phyloP scores from a whole-genome alignment of 176 grass and related monocot species.

The Hyparrhenia diplandra region DNA sequence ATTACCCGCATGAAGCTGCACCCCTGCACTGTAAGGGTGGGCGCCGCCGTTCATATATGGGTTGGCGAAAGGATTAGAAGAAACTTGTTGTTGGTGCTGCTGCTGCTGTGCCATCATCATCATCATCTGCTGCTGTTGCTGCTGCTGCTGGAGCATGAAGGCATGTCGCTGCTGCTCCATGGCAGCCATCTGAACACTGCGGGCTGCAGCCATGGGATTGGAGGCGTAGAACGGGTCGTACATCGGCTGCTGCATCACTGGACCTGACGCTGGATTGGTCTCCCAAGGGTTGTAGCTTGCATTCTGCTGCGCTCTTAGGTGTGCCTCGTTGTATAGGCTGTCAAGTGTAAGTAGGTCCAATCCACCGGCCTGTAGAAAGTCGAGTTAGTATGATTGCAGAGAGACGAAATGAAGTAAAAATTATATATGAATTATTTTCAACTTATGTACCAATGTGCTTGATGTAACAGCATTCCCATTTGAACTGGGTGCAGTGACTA shows the following conservation, averaged over 20 bases:
- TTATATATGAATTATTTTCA: neutral
- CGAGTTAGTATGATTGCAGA: neutral
- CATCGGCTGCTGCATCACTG: constrained; percentile 49
- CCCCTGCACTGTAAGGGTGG: constrained; percentile 38
- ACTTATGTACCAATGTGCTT: constrained; percentile 61
- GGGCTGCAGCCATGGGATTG: constrained; percentile 40
- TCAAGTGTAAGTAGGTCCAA: constrained; percentile 79
- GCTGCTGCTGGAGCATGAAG: constrained; percentile 66
- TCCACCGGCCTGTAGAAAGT: constrained; percentile 57
- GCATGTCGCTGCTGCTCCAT: constrained; percentile 76
- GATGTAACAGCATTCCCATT: constrained; percentile 55
- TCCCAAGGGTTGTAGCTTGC: constrained; percentile 90
- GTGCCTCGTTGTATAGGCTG: constrained; percentile 78
- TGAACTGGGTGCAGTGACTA: constrained; percentile 61
- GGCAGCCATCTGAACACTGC: constrained; percentile 56
- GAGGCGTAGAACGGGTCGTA: constrained; percentile 75
- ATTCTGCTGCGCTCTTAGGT: constrained; percentile 51
- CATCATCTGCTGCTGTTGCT: constrained; percentile 23
- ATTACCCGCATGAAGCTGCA: constrained; percentile 49
- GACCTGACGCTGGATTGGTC: constrained; percentile 23
- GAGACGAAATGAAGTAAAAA: neutral
- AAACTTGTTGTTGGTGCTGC: constrained; percentile 37
- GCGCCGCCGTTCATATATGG: constrained; percentile 12
- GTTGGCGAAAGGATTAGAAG: constrained; percentile 61
- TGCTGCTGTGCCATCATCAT: constrained; percentile 62